A percentile compares a stretch with the other conserved stretches of the same genome.
Evolutionary conservation across 2,329 filamentous ascomycete genomes (phyloP).

Genomic region (Raffaelea arxii): DNA sequence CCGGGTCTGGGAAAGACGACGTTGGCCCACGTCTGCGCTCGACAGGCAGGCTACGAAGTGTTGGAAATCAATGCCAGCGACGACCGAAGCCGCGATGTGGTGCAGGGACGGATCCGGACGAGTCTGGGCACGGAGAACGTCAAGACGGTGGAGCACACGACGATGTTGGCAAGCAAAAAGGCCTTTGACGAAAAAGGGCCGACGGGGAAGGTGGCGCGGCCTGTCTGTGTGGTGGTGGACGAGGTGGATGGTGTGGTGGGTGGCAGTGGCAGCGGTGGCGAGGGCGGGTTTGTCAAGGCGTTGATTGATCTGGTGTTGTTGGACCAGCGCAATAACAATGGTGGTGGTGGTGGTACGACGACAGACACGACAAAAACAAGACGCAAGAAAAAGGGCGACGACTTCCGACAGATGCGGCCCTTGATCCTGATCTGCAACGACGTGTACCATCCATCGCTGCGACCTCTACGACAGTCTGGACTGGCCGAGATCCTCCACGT

Average conservation of each 20-base stretch:
- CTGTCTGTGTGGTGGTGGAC: slow-evolving; percentile 89
- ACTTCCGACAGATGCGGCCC: slow-evolving; percentile 77
- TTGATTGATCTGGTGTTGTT: slow-evolving; percentile 80
- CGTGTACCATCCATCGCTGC: slow-evolving; percentile 81
- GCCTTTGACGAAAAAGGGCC: slow-evolving; percentile 11
- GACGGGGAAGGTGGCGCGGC: slow-evolving; percentile 64
- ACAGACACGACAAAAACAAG: slow-evolving; percentile 8
- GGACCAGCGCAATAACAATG: slow-evolving; percentile 67
- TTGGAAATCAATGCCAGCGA: slow-evolving; percentile 98
- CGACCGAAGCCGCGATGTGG: slow-evolving; percentile 80
- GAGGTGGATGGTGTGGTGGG: slow-evolving; percentile 92
- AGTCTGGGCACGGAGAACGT: slow-evolving; percentile 92
- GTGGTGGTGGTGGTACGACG: slow-evolving; percentile 13
- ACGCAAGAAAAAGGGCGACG: slow-evolving; percentile 50
- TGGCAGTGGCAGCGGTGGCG: slow-evolving; percentile 65
- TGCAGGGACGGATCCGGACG: slow-evolving; percentile 83
- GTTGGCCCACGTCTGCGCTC: slow-evolving; percentile 88
- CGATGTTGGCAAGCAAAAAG: slow-evolving; percentile 19
- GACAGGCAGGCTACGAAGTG: slow-evolving; percentile 90
- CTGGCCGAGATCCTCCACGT: slow-evolving; percentile 87
- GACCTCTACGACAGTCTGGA: slow-evolving; percentile 73
- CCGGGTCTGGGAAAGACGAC: slow-evolving; percentile 95
- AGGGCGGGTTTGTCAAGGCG: slow-evolving; percentile 92
- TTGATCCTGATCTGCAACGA: slow-evolving; percentile 96
- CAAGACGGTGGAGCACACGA: slow-evolving; percentile 54